A percentile compares a stretch with the other conserved stretches of the same genome.
phyloP scores from a whole-genome alignment of 371 early-diverging fungal species.

The Entomophthora muscae region DNA sequence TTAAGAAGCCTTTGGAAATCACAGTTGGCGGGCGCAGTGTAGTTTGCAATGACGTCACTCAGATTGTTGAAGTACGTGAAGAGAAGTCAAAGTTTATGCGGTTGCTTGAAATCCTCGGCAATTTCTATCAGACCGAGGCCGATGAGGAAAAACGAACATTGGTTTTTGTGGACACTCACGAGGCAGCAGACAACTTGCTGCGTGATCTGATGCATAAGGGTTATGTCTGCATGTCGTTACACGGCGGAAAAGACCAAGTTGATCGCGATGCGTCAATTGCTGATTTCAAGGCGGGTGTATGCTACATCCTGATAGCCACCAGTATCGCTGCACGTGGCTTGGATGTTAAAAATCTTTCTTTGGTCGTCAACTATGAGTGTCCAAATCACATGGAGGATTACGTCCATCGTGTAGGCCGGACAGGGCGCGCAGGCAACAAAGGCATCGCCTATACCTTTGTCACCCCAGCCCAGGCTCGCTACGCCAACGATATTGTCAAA shows the following conservation, averaged over 20 bases:
- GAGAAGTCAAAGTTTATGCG: constrained; percentile 68
- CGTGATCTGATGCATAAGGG: constrained; percentile 70
- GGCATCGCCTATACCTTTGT: constrained; percentile 94
- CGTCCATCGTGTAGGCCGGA: constrained; percentile 97
- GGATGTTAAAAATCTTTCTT: constrained; percentile 90
- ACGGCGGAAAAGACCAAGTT: constrained; percentile 94
- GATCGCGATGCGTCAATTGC: constrained; percentile 86
- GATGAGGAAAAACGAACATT: constrained; percentile 37
- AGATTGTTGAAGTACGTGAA: constrained; percentile 79
- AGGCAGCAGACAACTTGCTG: constrained; percentile 79
- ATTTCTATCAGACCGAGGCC: constrained; percentile 40
- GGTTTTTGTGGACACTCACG: constrained; percentile 92
- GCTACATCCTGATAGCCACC: constrained; percentile 89
- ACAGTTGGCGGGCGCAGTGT: constrained; percentile 85
- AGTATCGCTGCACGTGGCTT: constrained; percentile 99
- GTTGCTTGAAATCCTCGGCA: constrained; percentile 76
- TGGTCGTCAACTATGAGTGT: constrained; percentile 96
- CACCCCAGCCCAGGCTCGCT: constrained; percentile 80
- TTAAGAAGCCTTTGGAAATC: constrained; percentile 79
- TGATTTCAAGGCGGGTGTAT: constrained; percentile 81
- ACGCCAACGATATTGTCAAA: constrained; percentile 83
- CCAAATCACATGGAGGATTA: constrained; percentile 98
- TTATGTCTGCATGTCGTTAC: constrained; percentile 81
- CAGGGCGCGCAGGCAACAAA: constrained; percentile 95
- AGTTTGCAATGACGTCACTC: constrained; percentile 74